Base-by-base conservation (phyloP, 2,329 filamentous ascomycete species). In the Fusarium falciforme region DNA sequence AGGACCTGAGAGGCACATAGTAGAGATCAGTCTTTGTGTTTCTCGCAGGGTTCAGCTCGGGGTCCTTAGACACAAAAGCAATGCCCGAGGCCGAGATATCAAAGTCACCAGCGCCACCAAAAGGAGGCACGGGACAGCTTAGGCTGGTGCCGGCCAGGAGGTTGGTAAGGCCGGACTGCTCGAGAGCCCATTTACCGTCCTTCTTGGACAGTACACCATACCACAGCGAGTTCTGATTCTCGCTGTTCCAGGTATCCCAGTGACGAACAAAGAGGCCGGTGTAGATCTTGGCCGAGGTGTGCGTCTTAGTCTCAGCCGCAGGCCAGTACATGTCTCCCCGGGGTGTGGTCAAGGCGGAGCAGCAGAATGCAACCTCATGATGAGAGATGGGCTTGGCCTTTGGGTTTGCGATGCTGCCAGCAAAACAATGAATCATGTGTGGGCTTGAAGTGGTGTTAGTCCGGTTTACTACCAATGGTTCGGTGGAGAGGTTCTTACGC, bases 21-120 rank as follows among this genome's bases (percentile, higher is more conserved):
- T 96, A 97, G 35, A 97, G 88, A 78, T 96, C 93, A 1, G 92
- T 92, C 78, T 95, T 96, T 7, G 94, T 97, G 81, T 93, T 90
- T 66, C 93, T 88, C 0, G 93, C 93, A 4, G 89, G 90, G 76
- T 93, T 90, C 29, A 94, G 82, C 12, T 89, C 85, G 0, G 93
- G 93, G 76, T 95, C 93, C 75, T 94, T 94, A 10, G 93, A 89
- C 11, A 94, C 89, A 77, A 95, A 95, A 8, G 91, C 89, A 61
- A 96, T 87, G 1, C 92, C 93, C 52, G 85, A 82, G 33, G 84
- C 82, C 67, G 90, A 88, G 67, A 96, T 89, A 78, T 97, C 94
- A 77, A 95, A 98, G 81, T 97, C 92, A n/a, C 90, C 89, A 0
- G 90, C 85, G 22, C 93, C 94, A 5, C 95, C 95, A 77, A 97